Percentiles rank a stretch among this genome's conserved stretches.
These are phyloP conservation scores for Lactifluus pinguis DNA, from an alignment of 768 basidiomycete species.

Conservation along the genomic window DNA sequence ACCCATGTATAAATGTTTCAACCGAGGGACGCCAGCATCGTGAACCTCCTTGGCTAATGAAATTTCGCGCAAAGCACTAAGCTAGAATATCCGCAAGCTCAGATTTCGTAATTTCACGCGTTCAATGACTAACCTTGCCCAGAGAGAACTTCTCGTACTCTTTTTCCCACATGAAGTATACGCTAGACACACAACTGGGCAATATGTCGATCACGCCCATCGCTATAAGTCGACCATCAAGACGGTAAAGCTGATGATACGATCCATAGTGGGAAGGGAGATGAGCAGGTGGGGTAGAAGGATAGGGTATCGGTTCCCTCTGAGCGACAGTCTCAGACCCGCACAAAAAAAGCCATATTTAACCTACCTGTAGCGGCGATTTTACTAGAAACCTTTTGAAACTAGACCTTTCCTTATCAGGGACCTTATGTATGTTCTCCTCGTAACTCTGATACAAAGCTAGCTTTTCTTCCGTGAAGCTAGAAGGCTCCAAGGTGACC, in stretches of 20 bases:
- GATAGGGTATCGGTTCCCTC: conserved; percentile 55
- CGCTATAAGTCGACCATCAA: conserved; percentile 77
- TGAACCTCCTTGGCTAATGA: conserved; percentile 69
- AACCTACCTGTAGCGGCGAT: conserved; percentile 55
- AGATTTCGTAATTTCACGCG: neutral
- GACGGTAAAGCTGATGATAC: conserved; percentile 80
- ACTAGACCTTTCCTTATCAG: conserved; percentile 35
- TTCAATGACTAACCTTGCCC: conserved; percentile 53
- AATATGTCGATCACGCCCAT: conserved; percentile 87
- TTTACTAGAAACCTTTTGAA: conserved; percentile 76
- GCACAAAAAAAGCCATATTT: conserved; percentile 18
- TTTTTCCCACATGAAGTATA: conserved; percentile 86
- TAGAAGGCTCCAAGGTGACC: conserved; percentile 70
- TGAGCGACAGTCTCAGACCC: conserved; percentile 23
- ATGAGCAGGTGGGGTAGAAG: conserved; percentile 37
- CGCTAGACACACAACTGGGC: conserved; percentile 73
- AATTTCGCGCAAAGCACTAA: conserved; percentile 79
- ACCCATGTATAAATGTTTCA: conserved; percentile 87
- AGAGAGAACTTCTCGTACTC: conserved; percentile 60
- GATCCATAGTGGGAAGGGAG: conserved; percentile 82
- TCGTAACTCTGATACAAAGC: conserved; percentile 73
- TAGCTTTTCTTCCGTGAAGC: conserved; percentile 75
- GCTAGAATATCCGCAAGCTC: conserved; percentile 30
- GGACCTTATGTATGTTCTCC: conserved; percentile 64
- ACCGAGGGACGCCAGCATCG: conserved; percentile 50